Conservation (phyloP, 1,139 yeast species). For the Oligophagozyma castellii region DNA sequence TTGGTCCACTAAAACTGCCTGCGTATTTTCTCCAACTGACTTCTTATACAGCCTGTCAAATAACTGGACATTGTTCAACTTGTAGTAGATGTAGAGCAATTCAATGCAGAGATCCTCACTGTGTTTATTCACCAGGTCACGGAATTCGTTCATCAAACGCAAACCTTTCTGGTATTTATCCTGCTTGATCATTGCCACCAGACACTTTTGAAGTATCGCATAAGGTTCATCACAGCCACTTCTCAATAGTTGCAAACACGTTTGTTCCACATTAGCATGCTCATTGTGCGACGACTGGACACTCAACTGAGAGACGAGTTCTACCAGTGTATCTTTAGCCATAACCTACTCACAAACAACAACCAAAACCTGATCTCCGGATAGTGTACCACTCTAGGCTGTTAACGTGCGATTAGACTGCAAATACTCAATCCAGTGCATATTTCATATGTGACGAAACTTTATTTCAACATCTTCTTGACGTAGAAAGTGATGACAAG, state of each 20-base stretch:
- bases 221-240: conserved; percentile 31
- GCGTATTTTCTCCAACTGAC: conserved; percentile 20
- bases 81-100: conserved; percentile 58
- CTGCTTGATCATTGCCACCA: conserved; percentile 58
- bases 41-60: conserved; percentile 31
- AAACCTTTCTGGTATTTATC: conserved; percentile 53
- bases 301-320: conserved; percentile 33
- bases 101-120: conserved; percentile 33
- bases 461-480: no score
- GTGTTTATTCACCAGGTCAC: conserved; percentile 22
- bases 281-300: conserved; percentile 34
- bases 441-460: no score
- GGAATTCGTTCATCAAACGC: conserved; percentile 32
- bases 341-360: no score
- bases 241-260: conserved; percentile 31
- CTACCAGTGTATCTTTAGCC: conserved; percentile 26
- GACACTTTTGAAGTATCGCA: conserved; percentile 34
- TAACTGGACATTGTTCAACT: conserved; percentile 35
- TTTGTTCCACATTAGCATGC: conserved; percentile 33
- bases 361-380: no score
- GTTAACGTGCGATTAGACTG: no score
- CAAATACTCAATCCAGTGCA: no score
- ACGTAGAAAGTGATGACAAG: no score
- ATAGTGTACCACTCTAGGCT: no score
- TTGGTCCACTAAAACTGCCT: conserved; percentile 12